A percentile compares a stretch with the other conserved stretches of the same genome.
Conservation (phyloP, 2,329 filamentous ascomycete genomes). For the Alternaria angustiovoidea region DNA sequence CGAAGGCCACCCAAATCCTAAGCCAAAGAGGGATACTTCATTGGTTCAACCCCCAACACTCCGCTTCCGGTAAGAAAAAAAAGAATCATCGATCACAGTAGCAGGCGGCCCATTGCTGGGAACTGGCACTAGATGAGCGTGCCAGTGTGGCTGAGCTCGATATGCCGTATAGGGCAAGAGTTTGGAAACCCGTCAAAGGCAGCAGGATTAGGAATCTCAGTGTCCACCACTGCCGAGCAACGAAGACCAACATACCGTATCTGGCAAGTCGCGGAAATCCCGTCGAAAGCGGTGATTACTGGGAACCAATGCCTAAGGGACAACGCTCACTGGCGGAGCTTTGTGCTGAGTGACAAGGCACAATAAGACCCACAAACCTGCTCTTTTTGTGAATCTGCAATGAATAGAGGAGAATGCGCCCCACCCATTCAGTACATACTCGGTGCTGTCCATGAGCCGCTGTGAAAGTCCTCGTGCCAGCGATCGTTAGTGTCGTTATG, state of each 20-base stretch:
- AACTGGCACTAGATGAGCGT: neutral
- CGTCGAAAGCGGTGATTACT: neutral
- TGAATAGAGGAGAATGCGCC: neutral
- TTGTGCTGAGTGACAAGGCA: neutral
- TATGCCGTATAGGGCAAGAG: neutral
- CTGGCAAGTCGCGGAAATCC: neutral
- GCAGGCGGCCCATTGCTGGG: conserved; percentile 6
- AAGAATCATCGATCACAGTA: neutral
- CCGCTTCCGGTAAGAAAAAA: neutral
- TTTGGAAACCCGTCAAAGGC: neutral
- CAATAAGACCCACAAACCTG: too few relatives aligned
- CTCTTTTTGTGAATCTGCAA: neutral
- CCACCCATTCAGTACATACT: too few relatives aligned
- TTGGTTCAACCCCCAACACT: neutral
- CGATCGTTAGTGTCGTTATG: too few relatives aligned
- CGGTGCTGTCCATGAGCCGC: too few relatives aligned
- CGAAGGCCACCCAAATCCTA: neutral
- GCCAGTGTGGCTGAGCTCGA: neutral
- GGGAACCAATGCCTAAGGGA: neutral
- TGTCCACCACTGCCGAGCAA: neutral
- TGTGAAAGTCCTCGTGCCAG: neutral
- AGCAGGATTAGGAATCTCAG: neutral
- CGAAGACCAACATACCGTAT: neutral
- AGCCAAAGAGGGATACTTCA: neutral
- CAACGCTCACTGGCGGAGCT: neutral